Evolutionary conservation across 1,284 basidiomycete genomes (phyloP), one percentile per base, ranked within the genome.

Genomic region (Porogramme epimiltina): DNA sequence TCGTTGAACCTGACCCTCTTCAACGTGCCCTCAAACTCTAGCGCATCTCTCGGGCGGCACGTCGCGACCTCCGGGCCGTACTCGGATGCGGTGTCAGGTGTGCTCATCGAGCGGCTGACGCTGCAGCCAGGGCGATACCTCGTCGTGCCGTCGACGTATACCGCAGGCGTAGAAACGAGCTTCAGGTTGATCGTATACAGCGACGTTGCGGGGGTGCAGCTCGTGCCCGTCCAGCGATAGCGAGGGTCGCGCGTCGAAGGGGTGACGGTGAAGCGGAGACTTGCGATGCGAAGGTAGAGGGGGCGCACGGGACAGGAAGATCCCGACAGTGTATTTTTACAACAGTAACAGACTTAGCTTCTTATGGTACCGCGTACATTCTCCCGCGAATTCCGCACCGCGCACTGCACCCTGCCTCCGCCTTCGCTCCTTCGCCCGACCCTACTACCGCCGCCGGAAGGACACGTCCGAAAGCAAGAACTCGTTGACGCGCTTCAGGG

Each of bases 401-500:
- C n/a, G n/a, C n/a, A n/a, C n/a, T n/a, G n/a, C n/a, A n/a, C n/a
- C n/a, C n/a, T n/a, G n/a, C n/a, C n/a, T n/a, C n/a, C n/a, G n/a
- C n/a, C n/a, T n/a, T n/a, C n/a, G n/a, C n/a, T n/a, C n/a, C n/a
- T n/a, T n/a, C n/a, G n/a, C n/a, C n/a, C n/a, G n/a, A n/a, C n/a
- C n/a, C n/a, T n/a, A 31, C 28, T 31, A 48, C 16, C 46, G 34
- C n/a, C 58, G 57, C 4, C 60, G 52, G 28, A 62, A 41, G 20
- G 55, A 55, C 6, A 63, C 56, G 0, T 73, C 62, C 0, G 80
- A 78, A 50, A 92, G 73, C 23, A 93, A 70, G 58, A 80, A 89
- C 60, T 91, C 87, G 61, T 93, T 92, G 39, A 93, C 81, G 8
- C 86, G 75, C 64, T 93, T 90, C 51, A 93, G 73, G 20, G 87